Percentiles rank a stretch among this genome's conserved stretches.
Conservation (phyloP, 306 rosid genomes). For the Luffa aegyptiaca region DNA sequence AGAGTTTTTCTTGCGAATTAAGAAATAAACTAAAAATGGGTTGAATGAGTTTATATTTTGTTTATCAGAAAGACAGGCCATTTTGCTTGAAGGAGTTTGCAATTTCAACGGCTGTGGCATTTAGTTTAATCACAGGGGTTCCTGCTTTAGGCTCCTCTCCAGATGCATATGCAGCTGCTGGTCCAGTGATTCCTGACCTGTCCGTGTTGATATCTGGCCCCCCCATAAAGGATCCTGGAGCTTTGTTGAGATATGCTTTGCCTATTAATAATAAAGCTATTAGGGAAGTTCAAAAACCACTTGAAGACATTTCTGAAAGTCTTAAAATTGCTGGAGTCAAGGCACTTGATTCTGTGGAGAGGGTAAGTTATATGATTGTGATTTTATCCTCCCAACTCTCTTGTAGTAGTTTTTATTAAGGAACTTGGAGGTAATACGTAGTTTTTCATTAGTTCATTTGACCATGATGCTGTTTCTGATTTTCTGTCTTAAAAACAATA, state of each 20-base stretch:
- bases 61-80: slow-evolving; percentile 42
- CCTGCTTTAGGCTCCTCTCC: slow-evolving; percentile 43
- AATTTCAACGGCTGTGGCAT: slow-evolving; percentile 66
- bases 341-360: slow-evolving; percentile 86
- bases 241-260: slow-evolving; percentile 80
- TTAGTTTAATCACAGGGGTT: slow-evolving; percentile 71
- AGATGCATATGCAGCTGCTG: slow-evolving; percentile 54
- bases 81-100: slow-evolving; percentile 66
- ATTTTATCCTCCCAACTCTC: neutral
- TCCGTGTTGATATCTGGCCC: slow-evolving; percentile 91
- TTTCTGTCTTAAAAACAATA: neutral
- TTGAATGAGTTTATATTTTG: slow-evolving; percentile 7
- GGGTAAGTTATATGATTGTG: slow-evolving; percentile 45
- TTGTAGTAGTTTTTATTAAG: neutral
- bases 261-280: slow-evolving; percentile 91
- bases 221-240: slow-evolving; percentile 93
- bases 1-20: neutral
- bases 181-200: slow-evolving; percentile 53
- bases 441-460: neutral
- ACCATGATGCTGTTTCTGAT: slow-evolving; percentile 7
- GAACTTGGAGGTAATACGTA: slow-evolving; percentile 1
- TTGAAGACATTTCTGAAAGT: slow-evolving; percentile 89
- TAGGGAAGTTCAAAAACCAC: slow-evolving; percentile 92
- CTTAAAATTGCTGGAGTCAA: slow-evolving; percentile 78
- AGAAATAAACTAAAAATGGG: neutral